phyloP scores from a whole-genome alignment of 768 basidiomycete genomes.

The Leucocoprinus birnbaumii region DNA sequence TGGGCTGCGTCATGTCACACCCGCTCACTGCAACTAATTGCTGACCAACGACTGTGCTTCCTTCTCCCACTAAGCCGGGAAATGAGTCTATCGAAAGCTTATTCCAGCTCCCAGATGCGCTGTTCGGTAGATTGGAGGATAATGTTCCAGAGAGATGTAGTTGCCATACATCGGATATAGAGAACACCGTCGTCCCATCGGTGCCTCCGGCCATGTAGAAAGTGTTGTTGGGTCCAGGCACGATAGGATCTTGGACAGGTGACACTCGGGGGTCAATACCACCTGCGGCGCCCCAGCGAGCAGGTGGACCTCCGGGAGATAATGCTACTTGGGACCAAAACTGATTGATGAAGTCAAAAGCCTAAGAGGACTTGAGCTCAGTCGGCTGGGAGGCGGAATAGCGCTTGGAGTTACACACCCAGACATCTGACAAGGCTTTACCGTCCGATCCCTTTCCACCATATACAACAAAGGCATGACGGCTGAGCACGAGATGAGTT shows the following conservation, averaged over 20 bases:
- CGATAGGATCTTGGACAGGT: constrained; percentile 37
- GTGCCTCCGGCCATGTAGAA: constrained; percentile 76
- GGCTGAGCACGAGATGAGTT: constrained; percentile 38
- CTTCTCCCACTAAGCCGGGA: constrained; percentile 44
- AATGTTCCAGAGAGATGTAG: constrained; percentile 68
- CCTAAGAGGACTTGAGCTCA: constrained; percentile 37
- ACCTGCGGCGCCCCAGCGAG: constrained; percentile 72
- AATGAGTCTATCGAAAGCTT: constrained; percentile 36
- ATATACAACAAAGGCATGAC: constrained; percentile 69
- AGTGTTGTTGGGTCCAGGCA: constrained; percentile 63
- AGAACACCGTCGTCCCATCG: constrained; percentile 38
- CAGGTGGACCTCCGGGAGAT: constrained; percentile 49
- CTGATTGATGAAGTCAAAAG: constrained; percentile 71
- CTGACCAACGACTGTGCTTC: constrained; percentile 54
- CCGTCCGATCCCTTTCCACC: constrained; percentile 64
- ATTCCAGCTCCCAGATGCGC: constrained; percentile 58
- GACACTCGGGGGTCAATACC: constrained; percentile 62
- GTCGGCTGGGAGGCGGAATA: neutral
- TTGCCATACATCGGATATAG: constrained; percentile 70
- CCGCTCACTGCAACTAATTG: constrained; percentile 60
- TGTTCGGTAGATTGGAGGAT: constrained; percentile 60
- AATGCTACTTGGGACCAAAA: constrained; percentile 70
- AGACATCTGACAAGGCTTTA: constrained; percentile 61
- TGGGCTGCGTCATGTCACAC: constrained; percentile 44
- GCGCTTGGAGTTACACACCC: constrained; percentile 43